Percentiles rank a stretch among this genome's conserved stretches.
Conservation (phyloP, 1,139 yeast genomes). For the Taphrina communis region DNA sequence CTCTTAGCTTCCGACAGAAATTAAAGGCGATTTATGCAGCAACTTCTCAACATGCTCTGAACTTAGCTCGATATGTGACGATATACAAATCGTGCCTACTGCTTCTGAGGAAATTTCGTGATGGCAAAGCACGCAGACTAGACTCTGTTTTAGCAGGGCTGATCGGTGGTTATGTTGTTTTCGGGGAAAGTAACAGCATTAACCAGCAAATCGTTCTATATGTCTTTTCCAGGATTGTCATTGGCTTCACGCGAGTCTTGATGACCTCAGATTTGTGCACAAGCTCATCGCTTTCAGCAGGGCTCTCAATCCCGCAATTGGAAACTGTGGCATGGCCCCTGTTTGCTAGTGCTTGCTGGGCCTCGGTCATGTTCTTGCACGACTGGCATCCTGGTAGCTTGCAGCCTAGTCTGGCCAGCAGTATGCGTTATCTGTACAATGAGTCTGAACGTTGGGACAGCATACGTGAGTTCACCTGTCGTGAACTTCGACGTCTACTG, state of each 20-base stretch:
- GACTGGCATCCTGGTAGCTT: slow-evolving; percentile 67
- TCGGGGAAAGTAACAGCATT: slow-evolving; percentile 58
- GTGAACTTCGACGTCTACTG: neutral
- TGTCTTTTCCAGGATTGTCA: slow-evolving; percentile 64
- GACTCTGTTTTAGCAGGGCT: slow-evolving; percentile 68
- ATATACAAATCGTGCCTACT: slow-evolving; percentile 59
- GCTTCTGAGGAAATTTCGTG: slow-evolving; percentile 47
- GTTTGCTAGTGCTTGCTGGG: slow-evolving; percentile 78
- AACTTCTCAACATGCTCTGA: slow-evolving; percentile 69
- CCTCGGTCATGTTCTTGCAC: slow-evolving; percentile 72
- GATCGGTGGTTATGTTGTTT: slow-evolving; percentile 68
- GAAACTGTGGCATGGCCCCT: slow-evolving; percentile 58
- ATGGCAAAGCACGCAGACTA: slow-evolving; percentile 47
- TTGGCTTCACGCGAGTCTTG: slow-evolving; percentile 61
- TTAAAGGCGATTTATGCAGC: slow-evolving; percentile 61
- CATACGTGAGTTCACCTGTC: slow-evolving; percentile 42
- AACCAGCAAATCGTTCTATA: slow-evolving; percentile 61
- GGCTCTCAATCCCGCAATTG: slow-evolving; percentile 18
- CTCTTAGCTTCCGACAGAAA: slow-evolving; percentile 57
- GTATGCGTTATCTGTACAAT: slow-evolving; percentile 71
- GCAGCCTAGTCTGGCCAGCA: slow-evolving; percentile 70
- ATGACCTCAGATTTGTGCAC: slow-evolving; percentile 45
- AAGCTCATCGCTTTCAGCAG: slow-evolving; percentile 17
- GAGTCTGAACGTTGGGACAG: slow-evolving; percentile 54
- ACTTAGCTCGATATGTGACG: slow-evolving; percentile 70